Conservation (phyloP, 2,329 filamentous ascomycete genomes). For the Arthrobotrys sphaeroides region DNA sequence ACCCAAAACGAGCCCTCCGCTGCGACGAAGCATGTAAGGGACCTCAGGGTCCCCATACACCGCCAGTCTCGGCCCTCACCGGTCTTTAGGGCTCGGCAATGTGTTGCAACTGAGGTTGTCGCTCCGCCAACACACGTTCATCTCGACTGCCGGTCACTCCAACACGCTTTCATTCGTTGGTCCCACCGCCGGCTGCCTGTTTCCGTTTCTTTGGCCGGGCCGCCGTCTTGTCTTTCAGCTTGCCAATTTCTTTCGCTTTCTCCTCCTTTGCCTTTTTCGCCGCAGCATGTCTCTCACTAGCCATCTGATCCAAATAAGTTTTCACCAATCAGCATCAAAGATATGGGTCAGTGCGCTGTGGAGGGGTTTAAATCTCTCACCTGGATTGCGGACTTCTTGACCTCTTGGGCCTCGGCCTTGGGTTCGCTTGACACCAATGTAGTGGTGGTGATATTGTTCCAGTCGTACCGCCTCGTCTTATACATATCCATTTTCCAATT, state of each 20-base stretch:
- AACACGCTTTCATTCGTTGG: background rate
- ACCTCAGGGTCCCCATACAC: background rate
- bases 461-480: constrained; percentile 71
- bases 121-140: background rate
- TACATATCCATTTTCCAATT: constrained; percentile 80
- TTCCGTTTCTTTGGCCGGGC: constrained; percentile 4
- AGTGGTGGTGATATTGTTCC: constrained; percentile 68
- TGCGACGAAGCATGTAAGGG: constrained; percentile 14
- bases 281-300: constrained; percentile 28
- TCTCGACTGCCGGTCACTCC: background rate
- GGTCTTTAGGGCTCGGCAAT: background rate
- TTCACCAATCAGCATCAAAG: constrained; percentile 29
- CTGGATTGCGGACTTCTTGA: constrained; percentile 36
- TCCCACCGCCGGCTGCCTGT: background rate
- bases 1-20: background rate
- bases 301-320: constrained; percentile 12
- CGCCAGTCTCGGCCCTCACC: no score
- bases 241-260: constrained; percentile 7
- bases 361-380: constrained; percentile 58
- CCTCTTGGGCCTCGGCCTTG: background rate
- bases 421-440: constrained; percentile 57
- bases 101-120: background rate
- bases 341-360: constrained; percentile 59
- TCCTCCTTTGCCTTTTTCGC: constrained; percentile 29
- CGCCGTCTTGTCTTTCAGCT: background rate